Evolutionary conservation across 345 rosid species (phyloP).

Genomic region (Jatropha curcas): DNA sequence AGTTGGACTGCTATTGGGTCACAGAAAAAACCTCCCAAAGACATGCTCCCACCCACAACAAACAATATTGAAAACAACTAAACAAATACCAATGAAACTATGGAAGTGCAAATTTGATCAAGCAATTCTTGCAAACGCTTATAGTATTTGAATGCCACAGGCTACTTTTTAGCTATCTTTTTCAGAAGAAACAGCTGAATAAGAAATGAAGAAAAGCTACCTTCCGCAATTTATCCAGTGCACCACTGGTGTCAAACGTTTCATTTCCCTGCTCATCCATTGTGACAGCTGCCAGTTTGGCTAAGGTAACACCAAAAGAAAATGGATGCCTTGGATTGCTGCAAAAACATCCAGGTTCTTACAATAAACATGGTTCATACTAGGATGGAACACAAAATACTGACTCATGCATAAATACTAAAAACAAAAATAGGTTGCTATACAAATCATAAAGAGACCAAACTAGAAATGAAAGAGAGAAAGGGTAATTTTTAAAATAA

Average conservation of each 20-base stretch:
- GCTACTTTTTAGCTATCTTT: conserved; percentile 16
- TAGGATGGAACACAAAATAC: not conserved
- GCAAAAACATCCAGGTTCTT: conserved; percentile 27
- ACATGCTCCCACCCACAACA: not conserved
- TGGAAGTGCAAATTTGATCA: not conserved
- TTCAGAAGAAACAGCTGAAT: conserved; percentile 15
- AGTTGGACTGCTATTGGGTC: not conserved
- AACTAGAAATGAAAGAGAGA: not conserved
- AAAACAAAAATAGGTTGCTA: not conserved
- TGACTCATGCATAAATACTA: not conserved
- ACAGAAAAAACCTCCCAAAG: conserved; percentile 1
- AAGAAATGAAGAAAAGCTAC: conserved; percentile 46
- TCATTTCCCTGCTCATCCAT: conserved; percentile 96
- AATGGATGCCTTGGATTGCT: conserved; percentile 90
- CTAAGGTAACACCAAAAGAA: conserved; percentile 87
- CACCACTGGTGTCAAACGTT: conserved; percentile 98
- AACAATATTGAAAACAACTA: not conserved
- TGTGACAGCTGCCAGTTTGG: conserved; percentile 98
- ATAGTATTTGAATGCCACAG: not conserved
- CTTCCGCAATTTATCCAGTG: conserved; percentile 90
- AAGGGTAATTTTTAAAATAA: conserved; percentile 7
- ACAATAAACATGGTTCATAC: conserved; percentile 25
- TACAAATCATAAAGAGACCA: not conserved
- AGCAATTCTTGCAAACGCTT: not conserved
- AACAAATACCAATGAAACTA: not conserved